Base-by-base conservation (phyloP, 2,329 filamentous ascomycete genomes). In the Colletotrichum neosansevieriae region DNA sequence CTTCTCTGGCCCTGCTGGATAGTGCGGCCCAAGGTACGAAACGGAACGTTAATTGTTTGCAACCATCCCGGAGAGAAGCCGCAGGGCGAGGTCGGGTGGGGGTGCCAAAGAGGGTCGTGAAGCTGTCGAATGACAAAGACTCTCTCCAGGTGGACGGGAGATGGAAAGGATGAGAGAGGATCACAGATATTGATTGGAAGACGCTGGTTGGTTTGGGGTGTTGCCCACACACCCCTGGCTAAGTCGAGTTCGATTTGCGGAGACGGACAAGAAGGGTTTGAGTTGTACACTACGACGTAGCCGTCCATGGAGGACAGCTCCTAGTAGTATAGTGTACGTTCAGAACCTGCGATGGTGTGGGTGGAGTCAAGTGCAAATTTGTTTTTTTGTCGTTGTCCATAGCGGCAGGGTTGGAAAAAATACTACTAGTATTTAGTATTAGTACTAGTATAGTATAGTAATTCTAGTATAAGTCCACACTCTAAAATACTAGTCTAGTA, bases 31-130 rank as follows among this genome's bases (percentile, higher is more conserved):
- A 60, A 69, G 59, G 65, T 60, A 68, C 65, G 69, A 65, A 70
- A 69, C 69, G 60, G 60, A 70, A 67, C 67, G 66, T 67, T 68
- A 59, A 59, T 70, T 69, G 69, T 69, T 70, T 69, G 69, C 69
- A 65, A 56, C 36, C 54, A 56, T 68, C 66, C 66, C 54, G 40
- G 45, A 44, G 42, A 7, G 36, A 32, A 49, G 61, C 36, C 34
- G 21, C 38, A n/a, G 21, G 40, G 24, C 24, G 24, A 24, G 4
- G 1, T 5, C 3, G 24, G 24, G 24, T 4, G 12, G 59, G 66
- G 44, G 34, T 56, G 15, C 12, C 34, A 50, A 15, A 47, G 6
- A 29, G 3, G 29, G 66, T 61, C 15, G 61, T 56, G 34, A 3
- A 17, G 63, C n/a, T 21, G 44, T 69, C 34, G 29, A 69, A 59